These are phyloP conservation scores for Fusarium zealandicum DNA, from an alignment of 2,329 filamentous ascomycete genomes.

Conservation along the genomic window DNA sequence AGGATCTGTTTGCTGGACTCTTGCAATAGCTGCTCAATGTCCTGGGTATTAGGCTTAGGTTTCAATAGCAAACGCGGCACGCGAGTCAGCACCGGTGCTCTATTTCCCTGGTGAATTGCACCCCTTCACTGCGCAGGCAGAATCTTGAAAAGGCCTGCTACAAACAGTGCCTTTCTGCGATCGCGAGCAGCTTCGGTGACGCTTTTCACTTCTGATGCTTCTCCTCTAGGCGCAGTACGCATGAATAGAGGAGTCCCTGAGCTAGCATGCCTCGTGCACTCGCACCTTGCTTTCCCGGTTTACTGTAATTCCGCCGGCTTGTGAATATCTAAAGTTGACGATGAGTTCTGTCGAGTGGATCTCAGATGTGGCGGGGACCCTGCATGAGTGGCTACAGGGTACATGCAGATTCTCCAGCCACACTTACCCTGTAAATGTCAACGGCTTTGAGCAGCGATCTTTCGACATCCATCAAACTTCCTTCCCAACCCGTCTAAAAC, in stretches of 20 bases:
- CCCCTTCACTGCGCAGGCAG: slow-evolving; percentile 29
- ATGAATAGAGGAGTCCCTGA: neutral
- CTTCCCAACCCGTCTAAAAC: no score
- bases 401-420: slow-evolving; percentile 19
- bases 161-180: slow-evolving; percentile 36
- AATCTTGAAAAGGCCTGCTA: slow-evolving; percentile 37
- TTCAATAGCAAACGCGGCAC: slow-evolving; percentile 4
- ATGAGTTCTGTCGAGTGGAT: slow-evolving; percentile 41
- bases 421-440: slow-evolving; percentile 11
- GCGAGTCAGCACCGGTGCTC: slow-evolving; percentile 1
- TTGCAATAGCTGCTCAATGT: neutral
- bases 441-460: neutral
- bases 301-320: slow-evolving; percentile 19
- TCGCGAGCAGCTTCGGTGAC: slow-evolving; percentile 29
- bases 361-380: slow-evolving; percentile 27
- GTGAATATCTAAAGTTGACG: slow-evolving; percentile 30
- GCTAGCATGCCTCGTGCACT: slow-evolving; percentile 16
- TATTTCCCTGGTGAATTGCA: slow-evolving; percentile 13
- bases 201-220: slow-evolving; percentile 9
- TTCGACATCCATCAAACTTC: neutral
- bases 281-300: slow-evolving; percentile 20
- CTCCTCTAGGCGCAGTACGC: slow-evolving; percentile 8
- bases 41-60: neutral
- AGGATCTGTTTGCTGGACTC: neutral
- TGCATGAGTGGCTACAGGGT: slow-evolving; percentile 20